phyloP scores from a whole-genome alignment of 495 filamentous ascomycete species.

The Penicillium soppii region DNA sequence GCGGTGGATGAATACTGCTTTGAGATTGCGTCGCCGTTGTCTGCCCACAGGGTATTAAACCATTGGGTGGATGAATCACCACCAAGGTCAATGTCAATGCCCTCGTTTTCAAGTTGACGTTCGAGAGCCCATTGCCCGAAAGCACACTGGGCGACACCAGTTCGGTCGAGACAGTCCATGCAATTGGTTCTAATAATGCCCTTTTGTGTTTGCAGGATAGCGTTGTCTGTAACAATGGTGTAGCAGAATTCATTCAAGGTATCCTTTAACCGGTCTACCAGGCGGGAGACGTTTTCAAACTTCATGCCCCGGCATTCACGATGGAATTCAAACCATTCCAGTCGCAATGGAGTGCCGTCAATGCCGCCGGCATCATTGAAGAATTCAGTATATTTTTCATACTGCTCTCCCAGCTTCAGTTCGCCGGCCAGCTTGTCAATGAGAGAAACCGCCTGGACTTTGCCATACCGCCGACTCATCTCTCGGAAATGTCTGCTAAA shows the following conservation, averaged over 20 bases:
- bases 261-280: slow-evolving; percentile 66
- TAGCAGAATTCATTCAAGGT: slow-evolving; percentile 65
- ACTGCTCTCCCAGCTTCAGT: slow-evolving; percentile 71
- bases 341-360: slow-evolving; percentile 55
- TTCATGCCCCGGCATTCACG: slow-evolving; percentile 89
- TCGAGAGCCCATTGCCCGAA: slow-evolving; percentile 77
- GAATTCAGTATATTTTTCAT: slow-evolving; percentile 59
- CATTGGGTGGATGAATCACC: slow-evolving; percentile 72
- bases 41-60: slow-evolving; percentile 96
- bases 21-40: slow-evolving; percentile 72
- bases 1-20: slow-evolving; percentile 81
- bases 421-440: slow-evolving; percentile 86
- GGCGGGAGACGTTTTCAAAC: slow-evolving; percentile 84
- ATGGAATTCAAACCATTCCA: slow-evolving; percentile 98
- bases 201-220: slow-evolving; percentile 56
- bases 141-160: slow-evolving; percentile 89
- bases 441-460: slow-evolving; percentile 74
- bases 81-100: slow-evolving; percentile 66
- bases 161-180: slow-evolving; percentile 96
- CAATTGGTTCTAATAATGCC: slow-evolving; percentile 89
- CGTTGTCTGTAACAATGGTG: slow-evolving; percentile 54
- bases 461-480: slow-evolving; percentile 65
- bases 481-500: slow-evolving; percentile 76
- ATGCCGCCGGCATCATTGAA: slow-evolving; percentile 63
- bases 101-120: slow-evolving; percentile 69